These are phyloP conservation scores for Xylariaceae sp. DNA, from an alignment of 2,329 filamentous ascomycete species.

Conservation along the genomic window DNA sequence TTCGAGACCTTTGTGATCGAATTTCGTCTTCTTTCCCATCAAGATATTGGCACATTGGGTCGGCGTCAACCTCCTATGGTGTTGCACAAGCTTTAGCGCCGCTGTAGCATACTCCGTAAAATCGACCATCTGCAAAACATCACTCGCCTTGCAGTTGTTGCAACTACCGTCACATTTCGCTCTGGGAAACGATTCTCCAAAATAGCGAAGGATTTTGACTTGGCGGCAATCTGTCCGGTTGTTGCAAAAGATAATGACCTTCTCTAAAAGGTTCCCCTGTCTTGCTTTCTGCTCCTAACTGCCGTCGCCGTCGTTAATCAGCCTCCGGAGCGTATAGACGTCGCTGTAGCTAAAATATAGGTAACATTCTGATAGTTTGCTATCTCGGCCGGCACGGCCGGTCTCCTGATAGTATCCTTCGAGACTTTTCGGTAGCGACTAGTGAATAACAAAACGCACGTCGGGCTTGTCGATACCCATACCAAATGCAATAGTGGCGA, in stretches of 20 bases:
- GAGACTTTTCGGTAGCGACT: constrained; percentile 89
- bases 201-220: constrained; percentile 90
- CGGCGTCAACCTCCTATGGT: constrained; percentile 71
- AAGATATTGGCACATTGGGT: constrained; percentile 86
- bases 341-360: constrained; percentile 88
- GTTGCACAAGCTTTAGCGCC: constrained; percentile 72
- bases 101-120: constrained; percentile 76
- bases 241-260: constrained; percentile 87
- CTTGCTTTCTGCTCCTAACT: constrained; percentile 80
- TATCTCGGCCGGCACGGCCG: constrained; percentile 90
- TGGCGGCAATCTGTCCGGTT: constrained; percentile 88
- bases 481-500: constrained; percentile 97
- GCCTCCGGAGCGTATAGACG: constrained; percentile 72
- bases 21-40: constrained; percentile 69
- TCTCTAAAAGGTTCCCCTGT: constrained; percentile 83
- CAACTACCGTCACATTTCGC: constrained; percentile 77
- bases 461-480: constrained; percentile 99
- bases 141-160: constrained; percentile 84
- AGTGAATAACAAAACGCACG: constrained; percentile 95
- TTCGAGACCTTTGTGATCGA: constrained; percentile 54
- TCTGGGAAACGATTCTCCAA: constrained; percentile 81
- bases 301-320: constrained; percentile 85
- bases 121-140: constrained; percentile 75
- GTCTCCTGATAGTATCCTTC: constrained; percentile 99
- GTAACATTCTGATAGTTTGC: constrained; percentile 85